Conservation (phyloP, 2,329 filamentous ascomycete species). For the Mycosphaerella sp. region DNA sequence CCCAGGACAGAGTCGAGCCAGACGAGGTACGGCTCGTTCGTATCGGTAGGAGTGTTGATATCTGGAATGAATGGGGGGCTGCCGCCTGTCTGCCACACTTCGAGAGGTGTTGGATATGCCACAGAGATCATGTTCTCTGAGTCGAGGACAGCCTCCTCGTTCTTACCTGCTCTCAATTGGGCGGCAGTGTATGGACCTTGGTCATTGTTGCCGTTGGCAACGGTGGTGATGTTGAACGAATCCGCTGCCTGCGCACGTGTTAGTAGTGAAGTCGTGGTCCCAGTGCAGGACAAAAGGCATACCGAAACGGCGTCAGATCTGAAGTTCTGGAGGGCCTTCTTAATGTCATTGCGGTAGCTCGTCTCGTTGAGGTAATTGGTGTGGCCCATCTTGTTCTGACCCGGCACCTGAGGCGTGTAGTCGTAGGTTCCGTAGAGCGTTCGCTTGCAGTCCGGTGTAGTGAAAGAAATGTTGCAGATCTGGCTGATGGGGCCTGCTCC, state of each 20-base stretch:
- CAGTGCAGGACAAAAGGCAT: not conserved
- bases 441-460: slow-evolving; percentile 51
- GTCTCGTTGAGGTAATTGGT: slow-evolving; percentile 46
- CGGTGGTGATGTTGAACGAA: slow-evolving; percentile 53
- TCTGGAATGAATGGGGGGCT: slow-evolving; percentile 50
- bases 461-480: slow-evolving; percentile 46
- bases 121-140: slow-evolving; percentile 56
- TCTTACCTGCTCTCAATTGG: slow-evolving; percentile 26
- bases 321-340: slow-evolving; percentile 51
- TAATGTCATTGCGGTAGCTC: slow-evolving; percentile 50
- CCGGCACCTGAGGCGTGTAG: slow-evolving; percentile 43
- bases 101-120: slow-evolving; percentile 49
- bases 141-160: slow-evolving; percentile 57
- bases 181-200: slow-evolving; percentile 38
- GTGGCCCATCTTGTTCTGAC: slow-evolving; percentile 42
- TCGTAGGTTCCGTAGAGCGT: slow-evolving; percentile 51
- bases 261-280: not conserved
- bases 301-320: slow-evolving; percentile 42
- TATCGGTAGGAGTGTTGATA: slow-evolving; percentile 43
- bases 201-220: slow-evolving; percentile 51
- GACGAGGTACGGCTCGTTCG: slow-evolving; percentile 63
- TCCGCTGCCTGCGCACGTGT: slow-evolving; percentile 37
- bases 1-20: slow-evolving; percentile 56
- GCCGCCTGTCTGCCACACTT: slow-evolving; percentile 56
- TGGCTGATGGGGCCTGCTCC: slow-evolving; percentile 23